Evolutionary conservation across 208 protist genomes (phyloP), one percentile per base, ranked within the genome.

Genomic region (Trypanosoma platydactyli): DNA sequence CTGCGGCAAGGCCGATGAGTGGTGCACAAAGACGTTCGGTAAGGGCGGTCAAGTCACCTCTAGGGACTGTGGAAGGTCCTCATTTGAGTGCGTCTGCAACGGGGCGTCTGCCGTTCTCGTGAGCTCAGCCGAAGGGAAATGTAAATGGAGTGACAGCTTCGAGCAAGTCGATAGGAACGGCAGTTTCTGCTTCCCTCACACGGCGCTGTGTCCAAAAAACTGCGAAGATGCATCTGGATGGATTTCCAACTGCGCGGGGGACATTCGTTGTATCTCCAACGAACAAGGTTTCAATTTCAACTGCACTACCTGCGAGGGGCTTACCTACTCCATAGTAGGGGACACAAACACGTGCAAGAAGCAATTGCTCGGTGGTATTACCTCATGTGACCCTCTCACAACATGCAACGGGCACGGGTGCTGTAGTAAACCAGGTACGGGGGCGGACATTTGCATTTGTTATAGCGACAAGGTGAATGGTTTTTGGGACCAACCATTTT

Each of bases 371-470:
- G n/a, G 11, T 1, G 27, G 50, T n/a, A 42, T 50, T 13, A 24
- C 40, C 3, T 16, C 24, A 24, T 84, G 79, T 53, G 65, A 59
- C 45, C 72, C 68, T 2, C 2, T 29, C 24, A 79, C 29, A 30
- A 73, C 73, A 22, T 93, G 87, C 70, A 83, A 59, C 48, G 75
- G 73, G 5, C 60, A 88, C 52, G 83, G 87, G 20, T 93, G 87
- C 69, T 93, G 87, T 62, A 70, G 50, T 7, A 60, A 50, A 42
- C 22, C 55, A 16, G n/a, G 27, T 18, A 22, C 1, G 35, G 15
- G 6, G 5, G n/a, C 9, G 1, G 24, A 68, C 25, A 45, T 30
- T 11, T 92, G 86, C 70, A 33, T 22, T 18, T 93, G 83, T 70
- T 84, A 68, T 64, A 41, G 18, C 29, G 68, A 88, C 66, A n/a